These are phyloP conservation scores for Viola pubescens DNA, from an alignment of 441 rosid genomes.

Conservation along the genomic window DNA sequence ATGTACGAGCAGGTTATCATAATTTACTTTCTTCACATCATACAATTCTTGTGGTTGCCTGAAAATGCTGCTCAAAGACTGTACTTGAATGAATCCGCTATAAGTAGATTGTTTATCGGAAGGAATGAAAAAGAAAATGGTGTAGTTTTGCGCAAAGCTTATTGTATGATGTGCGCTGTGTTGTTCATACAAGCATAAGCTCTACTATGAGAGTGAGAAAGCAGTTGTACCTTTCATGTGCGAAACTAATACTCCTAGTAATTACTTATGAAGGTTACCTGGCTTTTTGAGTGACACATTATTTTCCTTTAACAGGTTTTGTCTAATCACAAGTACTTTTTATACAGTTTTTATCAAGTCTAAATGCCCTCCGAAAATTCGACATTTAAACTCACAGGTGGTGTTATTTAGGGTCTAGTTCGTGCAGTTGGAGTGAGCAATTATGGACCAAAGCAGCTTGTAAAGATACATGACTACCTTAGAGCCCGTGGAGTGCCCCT, in stretches of 20 bases:
- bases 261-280: no score
- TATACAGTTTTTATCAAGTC: background rate
- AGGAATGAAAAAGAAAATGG: no score
- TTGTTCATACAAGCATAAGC: no score
- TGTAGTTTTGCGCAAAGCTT: no score
- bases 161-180: no score
- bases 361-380: background rate
- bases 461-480: conserved; percentile 72
- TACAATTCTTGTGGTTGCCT: background rate
- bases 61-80: background rate
- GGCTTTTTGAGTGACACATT: no score
- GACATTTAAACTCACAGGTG: conserved; percentile 11
- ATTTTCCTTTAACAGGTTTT: no score
- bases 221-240: no score
- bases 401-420: conserved; percentile 56
- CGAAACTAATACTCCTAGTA: no score
- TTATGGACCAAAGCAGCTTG: conserved; percentile 77
- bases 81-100: background rate
- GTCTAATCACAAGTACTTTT: no score
- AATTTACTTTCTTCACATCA: conserved; percentile 3
- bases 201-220: no score
- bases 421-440: conserved; percentile 90
- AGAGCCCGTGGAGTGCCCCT: conserved; percentile 74
- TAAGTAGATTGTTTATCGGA: no score
- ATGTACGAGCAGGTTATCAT: conserved; percentile 82